phyloP scores from a whole-genome alignment of 2,329 filamentous ascomycete genomes.

The Pseudogymnoascus sp. region DNA sequence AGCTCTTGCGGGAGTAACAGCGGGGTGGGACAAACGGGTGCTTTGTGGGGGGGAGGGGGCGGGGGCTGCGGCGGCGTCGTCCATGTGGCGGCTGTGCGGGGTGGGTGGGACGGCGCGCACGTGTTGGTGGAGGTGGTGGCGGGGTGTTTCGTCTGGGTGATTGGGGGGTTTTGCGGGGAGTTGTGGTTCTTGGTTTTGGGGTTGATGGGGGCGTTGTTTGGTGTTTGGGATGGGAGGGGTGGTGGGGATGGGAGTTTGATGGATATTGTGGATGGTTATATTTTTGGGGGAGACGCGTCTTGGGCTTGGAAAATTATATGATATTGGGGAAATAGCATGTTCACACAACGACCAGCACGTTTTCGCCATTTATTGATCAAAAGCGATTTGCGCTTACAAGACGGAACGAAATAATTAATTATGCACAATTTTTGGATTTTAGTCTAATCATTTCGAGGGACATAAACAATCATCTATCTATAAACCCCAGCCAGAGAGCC shows the following conservation, averaged over 20 bases:
- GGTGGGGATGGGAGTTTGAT: not conserved
- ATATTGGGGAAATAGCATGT: not conserved
- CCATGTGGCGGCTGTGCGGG: not conserved
- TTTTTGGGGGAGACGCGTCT: not conserved
- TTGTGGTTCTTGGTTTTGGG: not conserved
- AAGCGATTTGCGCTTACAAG: not conserved
- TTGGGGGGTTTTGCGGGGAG: not conserved
- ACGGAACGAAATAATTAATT: not conserved
- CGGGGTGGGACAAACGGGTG: not conserved
- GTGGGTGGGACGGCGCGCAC: slow-evolving; percentile 13
- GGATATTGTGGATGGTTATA: not conserved
- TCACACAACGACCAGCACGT: not conserved
- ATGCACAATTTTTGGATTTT: slow-evolving; percentile 9
- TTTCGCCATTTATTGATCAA: not conserved
- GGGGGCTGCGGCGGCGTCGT: not conserved
- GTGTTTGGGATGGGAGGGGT: not conserved
- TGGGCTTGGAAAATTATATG: not conserved
- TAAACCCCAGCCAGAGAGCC: slow-evolving; percentile 5
- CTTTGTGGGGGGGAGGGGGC: not conserved
- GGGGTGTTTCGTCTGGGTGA: not conserved
- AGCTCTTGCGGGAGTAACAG: not conserved
- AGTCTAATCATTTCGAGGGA: slow-evolving; percentile 6
- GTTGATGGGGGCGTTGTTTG: not conserved
- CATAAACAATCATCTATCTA: slow-evolving; percentile 6
- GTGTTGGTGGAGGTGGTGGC: not conserved